phyloP scores from a whole-genome alignment of 2,329 filamentous ascomycete species.

The Penicillium griseofulvum region DNA sequence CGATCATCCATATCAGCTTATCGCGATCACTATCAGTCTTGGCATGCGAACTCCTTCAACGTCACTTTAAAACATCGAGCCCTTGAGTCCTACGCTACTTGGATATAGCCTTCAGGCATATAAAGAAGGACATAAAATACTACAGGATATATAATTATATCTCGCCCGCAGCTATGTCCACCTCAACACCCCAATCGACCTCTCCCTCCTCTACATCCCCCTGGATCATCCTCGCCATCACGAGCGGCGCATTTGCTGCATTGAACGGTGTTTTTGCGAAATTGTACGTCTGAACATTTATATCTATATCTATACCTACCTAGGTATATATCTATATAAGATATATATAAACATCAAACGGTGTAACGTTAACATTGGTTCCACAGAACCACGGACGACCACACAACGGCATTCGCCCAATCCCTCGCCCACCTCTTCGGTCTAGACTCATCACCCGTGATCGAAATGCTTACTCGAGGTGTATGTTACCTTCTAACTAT shows the following conservation, averaged over 20 bases:
- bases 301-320: not conserved
- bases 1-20: conserved; percentile 15
- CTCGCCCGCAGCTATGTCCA: conserved; percentile 3
- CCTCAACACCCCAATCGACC: conserved; percentile 1
- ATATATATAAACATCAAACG: not conserved
- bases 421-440: conserved; percentile 48
- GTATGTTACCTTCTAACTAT: conserved; percentile 38
- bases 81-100: not conserved
- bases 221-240: conserved; percentile 57
- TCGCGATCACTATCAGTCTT: conserved; percentile 11
- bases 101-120: conserved; percentile 5
- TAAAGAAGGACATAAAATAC: not conserved
- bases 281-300: conserved; percentile 47
- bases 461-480: conserved; percentile 53
- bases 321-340: not conserved
- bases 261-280: conserved; percentile 67
- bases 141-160: not conserved
- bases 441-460: conserved; percentile 35
- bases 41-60: conserved; percentile 12
- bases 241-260: conserved; percentile 62
- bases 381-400: conserved; percentile 57
- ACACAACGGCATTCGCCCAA: conserved; percentile 54
- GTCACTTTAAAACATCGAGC: not conserved
- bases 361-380: not conserved
- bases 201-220: conserved; percentile 21